Base-by-base conservation (phyloP, 2,329 filamentous ascomycete species). In the Penicillium sp. region DNA sequence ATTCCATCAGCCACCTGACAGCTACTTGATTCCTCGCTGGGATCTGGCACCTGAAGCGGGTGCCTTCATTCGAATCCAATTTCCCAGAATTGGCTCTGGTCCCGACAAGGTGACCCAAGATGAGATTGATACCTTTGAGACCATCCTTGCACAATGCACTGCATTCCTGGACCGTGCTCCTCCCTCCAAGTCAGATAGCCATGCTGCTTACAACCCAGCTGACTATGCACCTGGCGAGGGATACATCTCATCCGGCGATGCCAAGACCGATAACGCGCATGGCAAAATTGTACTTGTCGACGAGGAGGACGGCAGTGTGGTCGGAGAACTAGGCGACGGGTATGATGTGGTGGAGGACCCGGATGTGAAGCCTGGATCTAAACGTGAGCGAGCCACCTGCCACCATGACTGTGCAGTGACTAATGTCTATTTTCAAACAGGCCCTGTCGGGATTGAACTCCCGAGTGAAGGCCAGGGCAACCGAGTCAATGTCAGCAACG, bases 81-180 rank as follows among this genome's bases (percentile, higher is more conserved):
- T 98, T 53, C 90, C 90, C 0, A 64, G 76, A 2, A 72, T 86
- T 16, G 87, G 87, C 14, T 81, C 75, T 45, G 82, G 86, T 1
- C 63, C 73, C 7, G 63, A 62, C 21, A 74, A 78, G 21, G 84
- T 86, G 17, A 79, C 86, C 1, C 89, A 96, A 64, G 90, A 97
- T 63, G 91, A 96, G 63, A 76, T 94, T 28, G 89, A 96, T 62
- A 97, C 91, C 1, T 97, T 96, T 59, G 91, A 97, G 73, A 96
- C 91, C 3, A 97, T 97, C 50, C 76, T 97, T 35, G 91, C 91
- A n/a, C 89, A 97, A 69, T 97, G 91, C 67, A 97, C 91, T 2
- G 87, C 91, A 2, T 97, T 98, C 64, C 78, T 95, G 4, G 91
- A 97, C 66, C 81, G 89, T 30, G 84, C 87, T 7, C 75, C 83